These are phyloP conservation scores for Rhizopogon roseolus DNA, from an alignment of 768 basidiomycete species.

Conservation along the genomic window DNA sequence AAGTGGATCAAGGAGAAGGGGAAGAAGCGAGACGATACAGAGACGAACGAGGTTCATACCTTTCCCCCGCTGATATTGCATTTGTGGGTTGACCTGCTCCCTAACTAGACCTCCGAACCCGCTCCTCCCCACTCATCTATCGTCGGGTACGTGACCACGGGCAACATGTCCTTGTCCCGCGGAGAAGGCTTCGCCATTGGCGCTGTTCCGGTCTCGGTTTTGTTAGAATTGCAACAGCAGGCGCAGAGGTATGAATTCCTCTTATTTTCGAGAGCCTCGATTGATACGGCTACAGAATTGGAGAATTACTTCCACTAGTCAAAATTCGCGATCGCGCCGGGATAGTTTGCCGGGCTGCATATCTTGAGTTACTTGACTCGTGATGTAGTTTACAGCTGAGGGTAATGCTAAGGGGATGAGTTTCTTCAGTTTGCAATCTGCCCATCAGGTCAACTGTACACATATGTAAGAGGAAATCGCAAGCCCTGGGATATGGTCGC, in stretches of 20 bases:
- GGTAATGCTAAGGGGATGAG: not conserved
- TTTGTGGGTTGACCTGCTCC: slow-evolving; percentile 1
- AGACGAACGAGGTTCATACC: slow-evolving; percentile 25
- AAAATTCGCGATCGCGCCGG: slow-evolving; percentile 63
- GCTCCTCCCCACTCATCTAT: slow-evolving; percentile 39
- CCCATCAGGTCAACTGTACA: too few species aligned
- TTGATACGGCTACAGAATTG: slow-evolving; percentile 11
- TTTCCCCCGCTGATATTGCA: not conserved
- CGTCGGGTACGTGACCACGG: slow-evolving; percentile 83
- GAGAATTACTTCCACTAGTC: slow-evolving; percentile 38
- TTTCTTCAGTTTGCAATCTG: too few species aligned
- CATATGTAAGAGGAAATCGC: too few species aligned
- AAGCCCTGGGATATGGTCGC: too few species aligned
- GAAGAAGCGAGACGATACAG: slow-evolving; percentile 17
- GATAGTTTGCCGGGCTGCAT: slow-evolving; percentile 48
- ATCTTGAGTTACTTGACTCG: slow-evolving; percentile 32
- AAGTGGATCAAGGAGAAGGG: slow-evolving; percentile 38
- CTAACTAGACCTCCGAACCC: slow-evolving; percentile 39
- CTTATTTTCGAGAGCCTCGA: not conserved
- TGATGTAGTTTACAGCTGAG: slow-evolving; percentile 6
- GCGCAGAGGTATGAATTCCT: slow-evolving; percentile 28
- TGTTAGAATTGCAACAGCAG: slow-evolving; percentile 52
- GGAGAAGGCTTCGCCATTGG: slow-evolving; percentile 80
- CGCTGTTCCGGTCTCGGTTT: slow-evolving; percentile 52
- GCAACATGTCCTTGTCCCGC: slow-evolving; percentile 73